These are phyloP conservation scores for Eucommia ulmoides DNA, from an alignment of 257 asterid species.

Conservation along the genomic window DNA sequence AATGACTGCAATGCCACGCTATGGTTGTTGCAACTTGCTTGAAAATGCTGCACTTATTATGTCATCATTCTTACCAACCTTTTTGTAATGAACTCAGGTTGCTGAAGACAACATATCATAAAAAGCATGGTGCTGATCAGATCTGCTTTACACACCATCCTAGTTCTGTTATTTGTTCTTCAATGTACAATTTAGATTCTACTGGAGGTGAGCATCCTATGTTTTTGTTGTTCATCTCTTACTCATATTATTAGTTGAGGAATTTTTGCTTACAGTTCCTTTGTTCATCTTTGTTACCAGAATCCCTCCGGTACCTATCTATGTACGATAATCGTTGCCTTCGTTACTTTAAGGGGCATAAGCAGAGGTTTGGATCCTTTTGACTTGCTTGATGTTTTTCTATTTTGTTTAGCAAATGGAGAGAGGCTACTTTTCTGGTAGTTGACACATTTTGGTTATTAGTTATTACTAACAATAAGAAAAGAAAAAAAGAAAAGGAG, in stretches of 20 bases:
- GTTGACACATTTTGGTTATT: too few relatives aligned
- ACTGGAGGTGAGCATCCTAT: slow-evolving; percentile 40
- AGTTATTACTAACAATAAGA: too few relatives aligned
- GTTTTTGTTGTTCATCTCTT: too few relatives aligned
- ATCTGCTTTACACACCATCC: slow-evolving; percentile 93
- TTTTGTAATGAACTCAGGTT: slow-evolving; percentile 33
- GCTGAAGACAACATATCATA: slow-evolving; percentile 80
- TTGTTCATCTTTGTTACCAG: slow-evolving; percentile 45
- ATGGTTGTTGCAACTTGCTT: not conserved
- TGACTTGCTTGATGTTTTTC: slow-evolving; percentile 6
- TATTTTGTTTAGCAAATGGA: too few relatives aligned
- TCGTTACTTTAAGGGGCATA: slow-evolving; percentile 92
- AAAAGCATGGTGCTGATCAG: slow-evolving; percentile 84
- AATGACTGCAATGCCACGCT: not conserved
- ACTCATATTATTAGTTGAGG: too few relatives aligned
- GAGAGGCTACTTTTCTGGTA: too few relatives aligned
- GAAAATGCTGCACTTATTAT: not conserved
- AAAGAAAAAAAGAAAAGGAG: too few relatives aligned
- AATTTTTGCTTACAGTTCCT: too few relatives aligned
- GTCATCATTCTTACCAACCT: not conserved
- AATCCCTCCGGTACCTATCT: slow-evolving; percentile 69
- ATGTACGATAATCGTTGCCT: slow-evolving; percentile 92
- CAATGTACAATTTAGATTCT: slow-evolving; percentile 47
- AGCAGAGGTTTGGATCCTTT: slow-evolving; percentile 43
- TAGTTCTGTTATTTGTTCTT: slow-evolving; percentile 75